These are phyloP conservation scores for Mycena rebaudengoi DNA, from an alignment of 768 basidiomycete genomes.

Conservation along the genomic window DNA sequence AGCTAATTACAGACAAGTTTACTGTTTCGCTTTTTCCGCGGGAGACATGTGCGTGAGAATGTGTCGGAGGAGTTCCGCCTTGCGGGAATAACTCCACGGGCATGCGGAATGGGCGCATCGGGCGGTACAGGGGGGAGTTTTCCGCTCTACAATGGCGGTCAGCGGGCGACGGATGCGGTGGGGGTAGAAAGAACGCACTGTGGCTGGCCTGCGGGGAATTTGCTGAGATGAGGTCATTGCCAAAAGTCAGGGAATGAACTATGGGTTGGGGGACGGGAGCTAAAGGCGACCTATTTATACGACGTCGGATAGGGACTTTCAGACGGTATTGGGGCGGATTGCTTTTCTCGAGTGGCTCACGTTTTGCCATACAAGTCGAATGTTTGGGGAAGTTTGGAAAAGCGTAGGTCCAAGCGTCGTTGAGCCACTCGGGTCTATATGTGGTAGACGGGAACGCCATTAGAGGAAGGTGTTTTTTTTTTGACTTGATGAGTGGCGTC, in stretches of 20 bases:
- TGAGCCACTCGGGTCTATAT: constrained; percentile 22
- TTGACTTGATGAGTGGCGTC: too few relatives aligned
- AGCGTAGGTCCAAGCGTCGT: constrained; percentile 14
- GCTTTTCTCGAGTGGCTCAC: constrained; percentile 3
- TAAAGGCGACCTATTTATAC: constrained; percentile 12
- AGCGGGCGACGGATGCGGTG: not conserved
- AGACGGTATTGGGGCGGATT: constrained; percentile 5
- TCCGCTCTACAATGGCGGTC: too few relatives aligned
- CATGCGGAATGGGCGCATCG: not conserved
- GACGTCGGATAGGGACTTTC: not conserved
- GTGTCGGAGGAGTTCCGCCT: constrained; percentile 3
- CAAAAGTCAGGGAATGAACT: too few relatives aligned
- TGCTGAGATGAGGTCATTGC: too few relatives aligned
- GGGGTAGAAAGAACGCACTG: not conserved
- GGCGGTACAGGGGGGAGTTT: constrained; percentile 2
- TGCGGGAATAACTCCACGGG: constrained; percentile 7
- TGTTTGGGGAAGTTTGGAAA: constrained; percentile 19
- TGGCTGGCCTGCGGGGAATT: too few relatives aligned
- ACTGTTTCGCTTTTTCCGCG: not conserved
- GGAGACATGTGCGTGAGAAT: not conserved
- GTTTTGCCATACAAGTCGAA: constrained; percentile 19
- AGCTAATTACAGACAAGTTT: not conserved
- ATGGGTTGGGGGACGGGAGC: too few relatives aligned
- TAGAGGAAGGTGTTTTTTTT: constrained; percentile 16
- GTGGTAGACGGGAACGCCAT: constrained; percentile 9